A percentile compares a stretch with the other conserved stretches of the same genome.
phyloP scores from a whole-genome alignment of 2,329 filamentous ascomycete species.

The Chaetothyriales sp. region DNA sequence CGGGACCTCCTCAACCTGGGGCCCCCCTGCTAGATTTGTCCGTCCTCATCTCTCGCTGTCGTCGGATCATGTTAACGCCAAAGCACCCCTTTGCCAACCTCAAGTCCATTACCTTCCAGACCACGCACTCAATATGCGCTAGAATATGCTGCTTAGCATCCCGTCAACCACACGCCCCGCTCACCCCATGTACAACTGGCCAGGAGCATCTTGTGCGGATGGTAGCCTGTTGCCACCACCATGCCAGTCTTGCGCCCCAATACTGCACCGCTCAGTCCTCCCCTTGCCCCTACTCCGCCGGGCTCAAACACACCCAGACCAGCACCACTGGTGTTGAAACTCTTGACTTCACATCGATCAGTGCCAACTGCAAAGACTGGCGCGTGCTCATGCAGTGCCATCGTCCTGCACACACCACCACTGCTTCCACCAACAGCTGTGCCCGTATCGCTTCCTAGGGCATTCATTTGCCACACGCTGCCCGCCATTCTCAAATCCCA shows the following conservation, averaged over 20 bases:
- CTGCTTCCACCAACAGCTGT: not conserved
- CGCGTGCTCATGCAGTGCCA: conserved; percentile 89
- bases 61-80: too few relatives aligned
- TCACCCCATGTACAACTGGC: conserved; percentile 77
- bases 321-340: conserved; percentile 74
- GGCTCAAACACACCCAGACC: conserved; percentile 64
- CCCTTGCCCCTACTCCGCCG: conserved; percentile 11
- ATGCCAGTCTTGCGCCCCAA: conserved; percentile 52
- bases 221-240: conserved; percentile 81
- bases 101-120: too few relatives aligned
- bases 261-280: conserved; percentile 8
- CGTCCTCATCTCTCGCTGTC: too few relatives aligned
- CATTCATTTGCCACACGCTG: conserved; percentile 11
- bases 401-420: conserved; percentile 48
- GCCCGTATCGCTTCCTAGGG: not conserved
- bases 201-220: conserved; percentile 84
- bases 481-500: conserved; percentile 86
- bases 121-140: not conserved
- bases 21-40: too few relatives aligned
- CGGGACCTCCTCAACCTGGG: too few relatives aligned
- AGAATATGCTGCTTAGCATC: conserved; percentile 2
- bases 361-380: conserved; percentile 90
- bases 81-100: too few relatives aligned
- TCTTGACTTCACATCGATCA: conserved; percentile 72
- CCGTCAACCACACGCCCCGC: conserved; percentile 57